phyloP scores from a whole-genome alignment of 768 basidiomycete species.

The Termitomyces titanicus region DNA sequence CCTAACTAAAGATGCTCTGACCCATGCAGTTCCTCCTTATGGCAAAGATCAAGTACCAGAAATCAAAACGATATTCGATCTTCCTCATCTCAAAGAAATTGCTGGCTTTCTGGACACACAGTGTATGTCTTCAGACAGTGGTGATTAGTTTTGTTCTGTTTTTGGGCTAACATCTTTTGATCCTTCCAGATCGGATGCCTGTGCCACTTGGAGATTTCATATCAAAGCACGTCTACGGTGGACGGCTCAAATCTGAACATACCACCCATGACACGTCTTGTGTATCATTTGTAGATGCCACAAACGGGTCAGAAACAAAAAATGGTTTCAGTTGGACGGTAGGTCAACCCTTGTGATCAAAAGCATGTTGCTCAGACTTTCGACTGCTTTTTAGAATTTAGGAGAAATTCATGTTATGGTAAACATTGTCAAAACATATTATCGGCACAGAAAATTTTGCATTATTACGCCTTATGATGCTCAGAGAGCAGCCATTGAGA shows the following conservation, averaged over 20 bases:
- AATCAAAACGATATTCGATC: constrained; percentile 44
- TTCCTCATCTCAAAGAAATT: constrained; percentile 30
- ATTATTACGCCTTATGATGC: constrained; percentile 55
- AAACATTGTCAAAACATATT: constrained; percentile 39
- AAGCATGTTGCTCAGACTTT: background rate
- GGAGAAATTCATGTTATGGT: constrained; percentile 37
- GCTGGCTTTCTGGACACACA: constrained; percentile 44
- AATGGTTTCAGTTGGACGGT: constrained; percentile 45
- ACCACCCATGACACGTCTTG: constrained; percentile 27
- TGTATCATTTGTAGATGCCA: constrained; percentile 42
- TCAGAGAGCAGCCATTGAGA: constrained; percentile 41
- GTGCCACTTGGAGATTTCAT: constrained; percentile 45
- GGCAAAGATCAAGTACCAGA: constrained; percentile 36
- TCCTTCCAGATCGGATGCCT: constrained; percentile 47
- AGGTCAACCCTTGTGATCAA: constrained; percentile 3
- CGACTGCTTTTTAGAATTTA: constrained; percentile 29
- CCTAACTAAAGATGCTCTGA: background rate
- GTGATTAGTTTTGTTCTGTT: background rate
- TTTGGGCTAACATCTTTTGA: background rate
- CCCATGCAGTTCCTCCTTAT: constrained; percentile 44
- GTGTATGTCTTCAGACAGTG: constrained; percentile 34
- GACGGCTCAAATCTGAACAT: constrained; percentile 37
- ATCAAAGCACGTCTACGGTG: constrained; percentile 38
- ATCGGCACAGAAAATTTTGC: constrained; percentile 32
- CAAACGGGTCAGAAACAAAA: constrained; percentile 31